Evolutionary conservation across 352 stramenopile genomes (phyloP), one percentile per base, ranked within the genome.

Genomic region (Halophytophthora polymorphica): DNA sequence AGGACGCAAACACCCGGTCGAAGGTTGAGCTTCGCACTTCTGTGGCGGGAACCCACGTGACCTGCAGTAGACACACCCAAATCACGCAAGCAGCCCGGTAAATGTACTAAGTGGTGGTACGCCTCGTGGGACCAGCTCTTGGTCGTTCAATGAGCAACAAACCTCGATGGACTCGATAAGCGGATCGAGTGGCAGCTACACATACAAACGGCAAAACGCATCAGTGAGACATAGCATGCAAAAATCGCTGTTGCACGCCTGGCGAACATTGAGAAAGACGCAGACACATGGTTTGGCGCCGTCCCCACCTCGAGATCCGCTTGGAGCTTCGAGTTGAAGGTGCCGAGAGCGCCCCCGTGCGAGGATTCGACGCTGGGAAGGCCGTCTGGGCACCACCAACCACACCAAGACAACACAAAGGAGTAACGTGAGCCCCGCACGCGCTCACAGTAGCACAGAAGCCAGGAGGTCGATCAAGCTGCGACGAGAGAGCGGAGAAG

Each of bases 81-180:
- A 23, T 33, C 21, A 21, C 13, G 17, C 3, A 2, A 40, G 15
- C 12, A 45, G 6, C 8, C 14, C 6, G n/a, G 1, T 2, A 15
- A 22, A 29, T 23, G 14, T 11, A 23, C 2, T 17, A 17, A 28
- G 11, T 5, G 2, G 25, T 31, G 8, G 25, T 10, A 10, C 25
- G 8, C 4, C 25, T 31, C 8, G 25, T 31, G 25, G 25, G 8
- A 4, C 25, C 8, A 31, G 25, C 4, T 31, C 25, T 8, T 31
- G 25, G 4, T 4, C 8, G 25, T 31, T 31, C 25, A 10, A 23
- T 6, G 7, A 31, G 15, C 10, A 34, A 17, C 18, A 29, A 50
- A 77, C 73, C 56, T 79, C 60, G 56, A 83, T 61, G 28, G 51
- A 34, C 37, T 76, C 48, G 21, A 81, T 41, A 6, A 76, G 38